Conservation (phyloP, 75 land plant genomes). For the Pinus tabuliformis region DNA sequence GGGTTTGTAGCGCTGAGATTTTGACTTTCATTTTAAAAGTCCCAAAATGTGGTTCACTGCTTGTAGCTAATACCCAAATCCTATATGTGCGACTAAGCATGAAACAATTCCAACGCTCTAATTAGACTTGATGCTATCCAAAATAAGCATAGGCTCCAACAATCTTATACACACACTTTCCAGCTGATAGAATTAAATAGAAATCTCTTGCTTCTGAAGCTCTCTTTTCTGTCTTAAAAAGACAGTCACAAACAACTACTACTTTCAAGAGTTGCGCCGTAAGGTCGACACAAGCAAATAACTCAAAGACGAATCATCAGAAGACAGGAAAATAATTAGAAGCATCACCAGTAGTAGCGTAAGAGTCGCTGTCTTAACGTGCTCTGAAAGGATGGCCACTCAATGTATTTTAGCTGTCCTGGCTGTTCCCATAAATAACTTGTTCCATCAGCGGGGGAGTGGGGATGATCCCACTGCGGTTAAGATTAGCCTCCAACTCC, state of each 20-base stretch:
- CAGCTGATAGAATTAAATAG: background rate
- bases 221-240: background rate
- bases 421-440: constrained; percentile 11
- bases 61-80: background rate
- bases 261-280: constrained; percentile 11
- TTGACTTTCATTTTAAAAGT: background rate
- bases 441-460: constrained; percentile 23
- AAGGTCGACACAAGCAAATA: constrained; percentile 44
- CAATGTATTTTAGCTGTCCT: too few relatives aligned
- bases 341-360: constrained; percentile 71
- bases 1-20: background rate
- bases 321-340: constrained; percentile 61
- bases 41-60: background rate
- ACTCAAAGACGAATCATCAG: constrained; percentile 56
- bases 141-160: background rate
- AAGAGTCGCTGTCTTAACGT: constrained; percentile 60
- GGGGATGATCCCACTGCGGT: background rate
- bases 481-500: constrained; percentile 36
- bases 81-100: background rate
- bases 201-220: background rate
- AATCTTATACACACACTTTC: background rate
- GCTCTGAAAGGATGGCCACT: too few relatives aligned
- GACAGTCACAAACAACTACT: background rate
- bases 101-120: background rate
- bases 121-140: too few relatives aligned